These are phyloP conservation scores for Starmerella tilneyi DNA, from an alignment of 805 yeast species.

Conservation along the genomic window DNA sequence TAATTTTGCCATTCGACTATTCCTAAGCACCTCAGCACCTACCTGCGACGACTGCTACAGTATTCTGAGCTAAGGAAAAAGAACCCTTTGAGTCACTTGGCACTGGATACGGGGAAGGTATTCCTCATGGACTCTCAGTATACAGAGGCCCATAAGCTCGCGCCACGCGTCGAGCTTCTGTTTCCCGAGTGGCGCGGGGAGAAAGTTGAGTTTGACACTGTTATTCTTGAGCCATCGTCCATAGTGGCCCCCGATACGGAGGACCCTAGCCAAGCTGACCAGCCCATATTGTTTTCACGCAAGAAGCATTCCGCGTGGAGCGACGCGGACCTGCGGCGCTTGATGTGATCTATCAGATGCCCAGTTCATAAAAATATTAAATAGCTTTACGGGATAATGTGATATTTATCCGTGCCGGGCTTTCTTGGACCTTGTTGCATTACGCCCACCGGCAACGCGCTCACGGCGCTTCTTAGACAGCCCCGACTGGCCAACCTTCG, in stretches of 20 bases:
- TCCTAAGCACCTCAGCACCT: too few relatives aligned
- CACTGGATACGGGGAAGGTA: too few relatives aligned
- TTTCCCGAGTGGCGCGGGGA: conserved; percentile 29
- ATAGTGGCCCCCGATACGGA: conserved; percentile 6
- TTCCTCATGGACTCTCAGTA: conserved; percentile 30
- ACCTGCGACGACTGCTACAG: not conserved
- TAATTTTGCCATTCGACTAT: too few relatives aligned
- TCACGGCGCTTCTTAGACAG: conserved; percentile 13
- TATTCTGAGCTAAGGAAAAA: not conserved
- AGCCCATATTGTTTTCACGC: not conserved
- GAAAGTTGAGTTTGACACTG: conserved; percentile 28
- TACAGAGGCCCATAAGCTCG: conserved; percentile 27
- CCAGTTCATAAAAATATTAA: too few relatives aligned
- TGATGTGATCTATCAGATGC: not conserved
- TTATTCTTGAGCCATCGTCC: conserved; percentile 9
- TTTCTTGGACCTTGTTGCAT: not conserved
- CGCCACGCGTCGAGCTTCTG: conserved; percentile 25
- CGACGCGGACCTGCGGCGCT: conserved; percentile 15
- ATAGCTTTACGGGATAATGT: too few relatives aligned
- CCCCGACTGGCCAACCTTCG: conserved; percentile 21
- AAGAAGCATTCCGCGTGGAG: conserved; percentile 21
- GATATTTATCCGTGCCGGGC: conserved; percentile 1
- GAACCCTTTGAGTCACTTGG: too few relatives aligned
- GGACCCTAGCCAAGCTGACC: not conserved
- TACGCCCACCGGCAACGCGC: conserved; percentile 19